phyloP scores from a whole-genome alignment of 2,329 filamentous ascomycete genomes.

The Ceratocystis huliohia region DNA sequence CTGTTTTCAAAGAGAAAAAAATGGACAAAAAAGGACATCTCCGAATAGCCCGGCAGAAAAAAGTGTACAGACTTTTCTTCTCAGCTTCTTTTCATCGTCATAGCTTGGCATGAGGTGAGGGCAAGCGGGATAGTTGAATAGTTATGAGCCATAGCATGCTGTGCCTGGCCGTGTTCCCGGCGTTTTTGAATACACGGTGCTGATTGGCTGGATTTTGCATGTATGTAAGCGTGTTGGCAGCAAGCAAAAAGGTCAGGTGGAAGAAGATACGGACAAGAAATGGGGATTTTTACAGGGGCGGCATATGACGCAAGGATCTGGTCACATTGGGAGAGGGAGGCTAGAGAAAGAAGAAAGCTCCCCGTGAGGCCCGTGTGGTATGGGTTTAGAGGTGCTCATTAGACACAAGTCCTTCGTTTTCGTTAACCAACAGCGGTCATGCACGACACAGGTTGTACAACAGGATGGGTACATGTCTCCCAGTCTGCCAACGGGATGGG shows the following conservation, averaged over 20 bases:
- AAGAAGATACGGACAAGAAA: background rate
- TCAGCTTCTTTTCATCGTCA: background rate
- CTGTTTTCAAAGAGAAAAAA: too few relatives aligned
- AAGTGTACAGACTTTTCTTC: background rate
- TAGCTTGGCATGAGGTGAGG: slow-evolving; percentile 2
- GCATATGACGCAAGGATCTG: too few relatives aligned
- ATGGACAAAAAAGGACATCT: background rate
- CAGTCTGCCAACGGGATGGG: too few relatives aligned
- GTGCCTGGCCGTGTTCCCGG: background rate
- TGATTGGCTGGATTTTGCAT: background rate
- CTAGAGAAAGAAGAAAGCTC: too few relatives aligned
- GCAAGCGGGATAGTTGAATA: background rate
- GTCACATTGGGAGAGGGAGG: too few relatives aligned
- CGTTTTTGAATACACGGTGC: background rate
- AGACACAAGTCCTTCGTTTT: too few relatives aligned
- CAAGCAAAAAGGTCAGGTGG: background rate
- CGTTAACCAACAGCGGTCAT: too few relatives aligned
- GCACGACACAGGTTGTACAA: too few relatives aligned
- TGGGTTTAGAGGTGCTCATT: too few relatives aligned
- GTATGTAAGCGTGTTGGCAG: background rate
- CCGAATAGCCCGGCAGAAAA: background rate
- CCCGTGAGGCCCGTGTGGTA: too few relatives aligned
- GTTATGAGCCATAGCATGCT: background rate
- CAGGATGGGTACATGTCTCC: too few relatives aligned
- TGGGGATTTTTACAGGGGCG: too few relatives aligned